Base-by-base conservation (phyloP, 1,284 basidiomycete species). In the Malassezia furfur region DNA sequence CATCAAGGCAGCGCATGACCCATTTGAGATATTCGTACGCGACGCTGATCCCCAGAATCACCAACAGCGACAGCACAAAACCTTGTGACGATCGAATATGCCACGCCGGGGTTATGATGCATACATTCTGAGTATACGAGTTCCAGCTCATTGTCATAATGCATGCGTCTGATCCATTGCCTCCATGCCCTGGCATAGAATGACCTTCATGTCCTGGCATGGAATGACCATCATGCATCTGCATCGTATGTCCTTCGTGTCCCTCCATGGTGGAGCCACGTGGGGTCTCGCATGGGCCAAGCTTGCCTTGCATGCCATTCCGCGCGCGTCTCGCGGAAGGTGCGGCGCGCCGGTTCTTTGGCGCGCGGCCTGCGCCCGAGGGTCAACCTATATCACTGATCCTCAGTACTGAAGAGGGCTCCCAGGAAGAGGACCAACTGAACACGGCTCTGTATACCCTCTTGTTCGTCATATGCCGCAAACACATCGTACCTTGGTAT, bases 231-330 rank as follows among this genome's bases (percentile, higher is more conserved):
- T 43, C 40, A 17, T 43, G 21, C 40, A 19, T 14, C 40, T 12
- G 38, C 48, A 25, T 50, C 25, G 55, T 5, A 47, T 57, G 11
- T 41, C 43, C 14, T 57, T 28, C 61, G 36, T 66, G 62, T 17
- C 57, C 62, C 47, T 58, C 54, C 11, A 54, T 67, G 15, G 61
- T 36, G 6, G 39, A 15, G 15, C 21, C 48, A 40, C 36, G 48
- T 49, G 36, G 48, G 6, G 25, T 28, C 19, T 34, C 44, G 30
- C 44, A 34, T 46, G 30, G 44, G 11, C 32, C 41, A 52, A 37
- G 25, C 7, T 28, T 3, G 25, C 7, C 25, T 28, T 28, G 25
- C 7, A 28, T 28, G 7, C 25, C 25, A 28, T 28, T 28, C 7
- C 25, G 25, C 7, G 25, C n/a, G n/a, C n/a, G n/a, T n/a, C n/a